Conservation (phyloP, 331 rosid species). For the Telfairia occidentalis region DNA sequence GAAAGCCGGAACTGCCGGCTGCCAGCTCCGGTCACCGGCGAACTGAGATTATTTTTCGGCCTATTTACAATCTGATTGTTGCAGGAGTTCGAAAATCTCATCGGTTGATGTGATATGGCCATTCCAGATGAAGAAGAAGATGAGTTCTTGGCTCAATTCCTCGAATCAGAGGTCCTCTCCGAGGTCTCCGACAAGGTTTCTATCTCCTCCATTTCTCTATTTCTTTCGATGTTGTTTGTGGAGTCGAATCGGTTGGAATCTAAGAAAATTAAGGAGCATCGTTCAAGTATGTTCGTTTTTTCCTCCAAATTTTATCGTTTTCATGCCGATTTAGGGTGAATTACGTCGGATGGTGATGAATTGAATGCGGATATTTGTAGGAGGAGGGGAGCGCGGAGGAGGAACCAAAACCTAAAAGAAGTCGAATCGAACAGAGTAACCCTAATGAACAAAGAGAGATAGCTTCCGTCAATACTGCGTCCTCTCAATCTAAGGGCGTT, state of each 20-base stretch:
- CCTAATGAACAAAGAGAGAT: conserved; percentile 17
- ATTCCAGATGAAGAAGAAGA: conserved; percentile 77
- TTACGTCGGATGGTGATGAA: background rate
- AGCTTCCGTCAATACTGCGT: conserved; percentile 24
- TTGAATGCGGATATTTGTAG: conserved; percentile 22
- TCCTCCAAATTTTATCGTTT: background rate
- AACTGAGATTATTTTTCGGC: background rate
- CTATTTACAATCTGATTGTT: background rate
- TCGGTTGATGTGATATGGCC: conserved; percentile 24
- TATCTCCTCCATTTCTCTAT: background rate
- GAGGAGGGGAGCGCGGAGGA: conserved; percentile 37
- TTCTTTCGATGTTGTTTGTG: background rate
- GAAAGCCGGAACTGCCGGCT: conserved; percentile 10
- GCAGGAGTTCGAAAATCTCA: background rate
- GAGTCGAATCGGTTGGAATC: background rate
- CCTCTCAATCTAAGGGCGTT: conserved; percentile 14
- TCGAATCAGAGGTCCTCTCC: conserved; percentile 74
- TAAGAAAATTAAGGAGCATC: background rate
- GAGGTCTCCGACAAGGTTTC: conserved; percentile 47
- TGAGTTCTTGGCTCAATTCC: conserved; percentile 58
- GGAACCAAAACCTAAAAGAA: conserved; percentile 42
- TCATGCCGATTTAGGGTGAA: background rate
- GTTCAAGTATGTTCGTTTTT: background rate
- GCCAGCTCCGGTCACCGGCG: conserved; percentile 11
- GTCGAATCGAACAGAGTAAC: conserved; percentile 26